Evolutionary conservation across 2,329 filamentous ascomycete genomes (phyloP).

Genomic region (Sphaerulina vaccinii): DNA sequence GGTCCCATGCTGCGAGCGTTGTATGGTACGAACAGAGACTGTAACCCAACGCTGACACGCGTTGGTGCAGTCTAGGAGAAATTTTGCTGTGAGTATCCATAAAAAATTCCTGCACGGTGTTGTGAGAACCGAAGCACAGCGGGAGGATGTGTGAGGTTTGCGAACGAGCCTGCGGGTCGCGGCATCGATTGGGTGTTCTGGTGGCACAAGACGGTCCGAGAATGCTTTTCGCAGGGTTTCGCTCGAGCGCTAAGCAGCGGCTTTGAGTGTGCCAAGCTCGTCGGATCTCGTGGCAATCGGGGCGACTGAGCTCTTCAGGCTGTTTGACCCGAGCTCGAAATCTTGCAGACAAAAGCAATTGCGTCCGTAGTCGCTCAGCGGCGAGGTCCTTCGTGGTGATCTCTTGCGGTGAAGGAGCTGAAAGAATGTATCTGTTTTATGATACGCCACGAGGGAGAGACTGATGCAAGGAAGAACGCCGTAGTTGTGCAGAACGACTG

Average conservation of each 20-base stretch:
- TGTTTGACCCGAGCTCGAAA: neutral
- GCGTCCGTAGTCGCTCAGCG: neutral
- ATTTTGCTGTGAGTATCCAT: constrained; percentile 9
- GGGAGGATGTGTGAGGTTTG: constrained; percentile 5
- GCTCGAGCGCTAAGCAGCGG: constrained; percentile 11
- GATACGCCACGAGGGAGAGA: neutral
- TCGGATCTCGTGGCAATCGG: constrained; percentile 1
- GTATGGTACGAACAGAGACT: constrained; percentile 2
- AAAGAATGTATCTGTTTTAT: neutral
- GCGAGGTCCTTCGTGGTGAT: neutral
- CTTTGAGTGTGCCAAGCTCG: constrained; percentile 2
- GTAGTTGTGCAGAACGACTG: too few species aligned
- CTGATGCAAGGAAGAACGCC: neutral
- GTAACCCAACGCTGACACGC: constrained; percentile 15
- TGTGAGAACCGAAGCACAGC: constrained; percentile 1
- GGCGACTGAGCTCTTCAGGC: neutral
- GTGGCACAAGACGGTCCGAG: constrained; percentile 5
- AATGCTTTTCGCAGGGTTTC: constrained; percentile 1
- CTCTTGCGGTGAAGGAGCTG: neutral
- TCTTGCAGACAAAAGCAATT: neutral
- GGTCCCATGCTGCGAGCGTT: neutral
- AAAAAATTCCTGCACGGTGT: constrained; percentile 7
- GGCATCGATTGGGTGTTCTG: neutral
- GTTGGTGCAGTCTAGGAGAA: constrained; percentile 16
- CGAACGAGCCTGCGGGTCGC: neutral